A percentile compares a stretch with the other conserved stretches of the same genome.
Evolutionary conservation across 2,329 filamentous ascomycete species (phyloP).

Genomic region (Apiospora rasikravindrae): DNA sequence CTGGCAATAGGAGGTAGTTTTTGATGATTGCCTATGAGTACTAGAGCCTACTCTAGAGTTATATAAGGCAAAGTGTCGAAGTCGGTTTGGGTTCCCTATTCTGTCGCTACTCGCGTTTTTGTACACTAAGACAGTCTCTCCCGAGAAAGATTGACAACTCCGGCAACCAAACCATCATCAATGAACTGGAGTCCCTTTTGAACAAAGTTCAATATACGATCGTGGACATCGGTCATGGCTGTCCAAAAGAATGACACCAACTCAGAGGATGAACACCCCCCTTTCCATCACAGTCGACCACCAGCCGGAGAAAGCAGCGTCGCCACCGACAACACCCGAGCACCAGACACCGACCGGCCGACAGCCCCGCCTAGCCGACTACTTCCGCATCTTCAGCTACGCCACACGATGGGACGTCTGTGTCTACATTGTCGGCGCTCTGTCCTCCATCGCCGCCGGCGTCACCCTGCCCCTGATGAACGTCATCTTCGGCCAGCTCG

Average conservation of each 20-base stretch:
- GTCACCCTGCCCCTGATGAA: constrained; percentile 61
- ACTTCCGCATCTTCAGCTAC: constrained; percentile 50
- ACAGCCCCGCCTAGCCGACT: constrained; percentile 20
- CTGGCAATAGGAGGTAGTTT: not conserved
- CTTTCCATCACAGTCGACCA: not conserved
- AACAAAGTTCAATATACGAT: not conserved
- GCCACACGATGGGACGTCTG: constrained; percentile 53
- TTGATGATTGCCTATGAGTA: not conserved
- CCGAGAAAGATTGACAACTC: not conserved
- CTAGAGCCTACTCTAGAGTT: not conserved
- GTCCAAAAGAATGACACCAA: not conserved
- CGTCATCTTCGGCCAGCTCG: constrained; percentile 56
- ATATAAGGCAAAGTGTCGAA: not conserved
- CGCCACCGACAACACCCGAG: too few species aligned
- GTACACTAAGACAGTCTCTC: not conserved
- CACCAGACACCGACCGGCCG: not conserved
- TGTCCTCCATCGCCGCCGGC: constrained; percentile 36
- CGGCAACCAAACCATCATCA: accelerated
- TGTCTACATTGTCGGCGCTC: constrained; percentile 46
- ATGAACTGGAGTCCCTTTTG: not conserved
- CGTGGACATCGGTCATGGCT: not conserved
- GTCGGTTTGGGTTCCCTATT: not conserved
- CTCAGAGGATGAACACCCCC: not conserved
- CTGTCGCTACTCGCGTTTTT: not conserved
- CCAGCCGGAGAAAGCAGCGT: not conserved